Evolutionary conservation across 225 moss, liverwort and hornwort species (phyloP).

Genomic region (Straminergon stramineum): DNA sequence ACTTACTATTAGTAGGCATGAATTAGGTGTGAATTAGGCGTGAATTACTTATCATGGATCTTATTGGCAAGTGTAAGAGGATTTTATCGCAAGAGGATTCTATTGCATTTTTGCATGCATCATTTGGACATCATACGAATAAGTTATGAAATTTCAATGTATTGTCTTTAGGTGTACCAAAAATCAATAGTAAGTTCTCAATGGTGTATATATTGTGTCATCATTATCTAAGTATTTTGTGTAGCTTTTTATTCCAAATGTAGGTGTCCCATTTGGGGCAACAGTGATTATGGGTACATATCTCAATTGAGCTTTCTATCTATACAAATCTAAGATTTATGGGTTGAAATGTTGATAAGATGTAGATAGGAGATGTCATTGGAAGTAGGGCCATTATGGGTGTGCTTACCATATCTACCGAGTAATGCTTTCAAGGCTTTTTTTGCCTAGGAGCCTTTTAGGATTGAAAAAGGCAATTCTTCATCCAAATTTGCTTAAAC

Average conservation of each 20-base stretch:
- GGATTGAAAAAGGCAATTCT: background rate
- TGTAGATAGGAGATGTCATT: background rate
- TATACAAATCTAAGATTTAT: background rate
- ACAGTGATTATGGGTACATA: background rate
- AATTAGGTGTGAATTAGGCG: too few relatives aligned
- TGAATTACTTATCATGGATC: accelerated
- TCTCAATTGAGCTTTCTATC: background rate
- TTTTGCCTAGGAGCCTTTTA: accelerated
- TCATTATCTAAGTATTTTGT: too few relatives aligned
- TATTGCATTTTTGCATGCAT: background rate
- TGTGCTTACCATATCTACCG: accelerated
- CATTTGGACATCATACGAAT: background rate
- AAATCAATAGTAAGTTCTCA: background rate
- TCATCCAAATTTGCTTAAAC: background rate
- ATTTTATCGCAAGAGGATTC: background rate
- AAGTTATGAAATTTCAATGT: background rate
- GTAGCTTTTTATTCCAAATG: background rate
- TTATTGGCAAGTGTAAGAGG: background rate
- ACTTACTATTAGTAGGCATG: background rate
- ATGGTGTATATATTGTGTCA: background rate
- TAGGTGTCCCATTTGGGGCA: accelerated
- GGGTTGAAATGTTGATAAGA: background rate
- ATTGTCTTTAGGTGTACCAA: background rate
- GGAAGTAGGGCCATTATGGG: accelerated
- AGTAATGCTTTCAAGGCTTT: accelerated